phyloP scores from a whole-genome alignment of 2,329 filamentous ascomycete genomes.

The Diplodia scrobiculata region DNA sequence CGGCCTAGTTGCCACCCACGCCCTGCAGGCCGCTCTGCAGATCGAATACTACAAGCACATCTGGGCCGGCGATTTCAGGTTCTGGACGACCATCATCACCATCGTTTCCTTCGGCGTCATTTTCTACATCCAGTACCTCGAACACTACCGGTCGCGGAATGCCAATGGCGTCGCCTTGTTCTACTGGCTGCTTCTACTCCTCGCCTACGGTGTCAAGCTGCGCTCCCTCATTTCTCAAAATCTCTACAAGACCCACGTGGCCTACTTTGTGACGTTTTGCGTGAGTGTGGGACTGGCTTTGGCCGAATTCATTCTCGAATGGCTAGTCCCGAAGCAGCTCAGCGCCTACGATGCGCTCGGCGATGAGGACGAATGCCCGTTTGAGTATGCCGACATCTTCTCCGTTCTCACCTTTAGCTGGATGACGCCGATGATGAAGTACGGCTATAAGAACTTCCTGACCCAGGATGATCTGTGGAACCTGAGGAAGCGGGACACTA shows the following conservation, averaged over 20 bases:
- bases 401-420: conserved; percentile 92
- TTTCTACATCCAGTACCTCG: conserved; percentile 79
- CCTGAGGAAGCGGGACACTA: conserved; percentile 76
- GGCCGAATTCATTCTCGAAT: conserved; percentile 76
- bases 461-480: conserved; percentile 97
- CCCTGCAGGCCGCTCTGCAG: conserved; percentile 74
- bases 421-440: conserved; percentile 99
- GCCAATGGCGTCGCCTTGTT: conserved; percentile 86
- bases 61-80: conserved; percentile 80
- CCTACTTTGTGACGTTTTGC: conserved; percentile 78
- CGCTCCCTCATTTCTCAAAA: conserved; percentile 81
- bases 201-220: conserved; percentile 78
- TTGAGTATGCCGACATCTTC: conserved; percentile 92
- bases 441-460: conserved; percentile 86
- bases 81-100: conserved; percentile 76
- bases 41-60: conserved; percentile 67
- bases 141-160: conserved; percentile 79
- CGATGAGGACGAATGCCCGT: conserved; percentile 70
- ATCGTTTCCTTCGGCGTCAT: conserved; percentile 73
- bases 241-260: conserved; percentile 64
- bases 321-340: conserved; percentile 78
- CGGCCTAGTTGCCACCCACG: conserved; percentile 67
- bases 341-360: conserved; percentile 69
- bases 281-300: conserved; percentile 70
- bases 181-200: conserved; percentile 86